Conservation (phyloP, 2,329 filamentous ascomycete species). For the Botrytis pseudocinerea region DNA sequence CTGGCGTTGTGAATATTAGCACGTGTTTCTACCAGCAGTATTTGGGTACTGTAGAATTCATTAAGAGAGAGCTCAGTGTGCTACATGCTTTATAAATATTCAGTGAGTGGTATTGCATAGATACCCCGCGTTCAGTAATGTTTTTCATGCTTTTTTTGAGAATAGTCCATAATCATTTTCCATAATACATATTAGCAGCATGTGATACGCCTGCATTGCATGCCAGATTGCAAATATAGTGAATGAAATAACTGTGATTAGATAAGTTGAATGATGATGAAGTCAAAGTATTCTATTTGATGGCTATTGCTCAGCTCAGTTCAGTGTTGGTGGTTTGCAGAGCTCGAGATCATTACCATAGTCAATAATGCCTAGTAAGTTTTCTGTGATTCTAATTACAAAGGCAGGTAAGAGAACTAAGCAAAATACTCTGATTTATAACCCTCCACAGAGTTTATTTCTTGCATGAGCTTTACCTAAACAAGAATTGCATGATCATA, state of each 20-base stretch:
- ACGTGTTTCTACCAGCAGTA: background rate
- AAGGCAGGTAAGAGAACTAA: too few relatives aligned
- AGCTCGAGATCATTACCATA: background rate
- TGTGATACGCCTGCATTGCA: background rate
- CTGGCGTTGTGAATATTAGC: background rate
- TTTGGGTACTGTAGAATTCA: background rate
- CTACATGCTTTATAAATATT: background rate
- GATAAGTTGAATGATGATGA: too few relatives aligned
- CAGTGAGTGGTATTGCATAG: background rate
- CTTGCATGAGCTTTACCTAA: background rate
- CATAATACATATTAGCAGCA: background rate
- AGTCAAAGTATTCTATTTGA: background rate
- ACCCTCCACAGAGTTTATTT: too few relatives aligned
- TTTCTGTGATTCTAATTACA: too few relatives aligned
- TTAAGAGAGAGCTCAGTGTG: background rate
- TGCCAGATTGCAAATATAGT: background rate
- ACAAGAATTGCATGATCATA: too few relatives aligned
- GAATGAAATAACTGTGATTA: too few relatives aligned
- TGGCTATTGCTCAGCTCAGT: background rate
- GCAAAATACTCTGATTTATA: too few relatives aligned
- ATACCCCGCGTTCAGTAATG: background rate
- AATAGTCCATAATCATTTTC: background rate
- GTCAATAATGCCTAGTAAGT: too few relatives aligned
- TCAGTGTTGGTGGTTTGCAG: background rate
- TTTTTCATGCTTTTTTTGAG: background rate